A percentile compares a stretch with the other conserved stretches of the same genome.
Evolutionary conservation across 2,329 filamentous ascomycete genomes (phyloP).

Genomic region (Beauveria australis): DNA sequence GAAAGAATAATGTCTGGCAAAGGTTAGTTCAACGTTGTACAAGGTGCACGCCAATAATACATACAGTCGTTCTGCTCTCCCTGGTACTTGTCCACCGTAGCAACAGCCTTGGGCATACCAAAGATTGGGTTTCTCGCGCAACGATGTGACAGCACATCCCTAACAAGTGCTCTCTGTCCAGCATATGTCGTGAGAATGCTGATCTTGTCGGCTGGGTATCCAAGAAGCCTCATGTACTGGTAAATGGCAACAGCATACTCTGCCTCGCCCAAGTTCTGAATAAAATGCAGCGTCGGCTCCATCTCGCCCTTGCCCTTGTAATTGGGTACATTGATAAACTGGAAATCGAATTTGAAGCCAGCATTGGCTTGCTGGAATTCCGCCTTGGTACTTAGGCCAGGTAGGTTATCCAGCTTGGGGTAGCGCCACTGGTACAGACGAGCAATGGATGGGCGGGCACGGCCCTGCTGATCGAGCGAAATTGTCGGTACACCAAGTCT

Average conservation of each 20-base stretch:
- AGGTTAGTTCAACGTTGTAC: conserved; percentile 15
- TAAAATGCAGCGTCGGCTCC: conserved; percentile 87
- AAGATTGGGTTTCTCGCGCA: conserved; percentile 80
- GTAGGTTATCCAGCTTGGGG: conserved; percentile 67
- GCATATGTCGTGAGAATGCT: conserved; percentile 90
- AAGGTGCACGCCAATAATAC: conserved; percentile 26
- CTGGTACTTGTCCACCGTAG: conserved; percentile 97
- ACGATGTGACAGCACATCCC: conserved; percentile 74
- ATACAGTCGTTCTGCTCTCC: conserved; percentile 98
- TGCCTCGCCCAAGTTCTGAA: conserved; percentile 93
- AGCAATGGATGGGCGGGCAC: conserved; percentile 79
- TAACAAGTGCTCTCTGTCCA: conserved; percentile 80
- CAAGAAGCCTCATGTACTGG: conserved; percentile 94
- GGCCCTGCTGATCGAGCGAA: conserved; percentile 86
- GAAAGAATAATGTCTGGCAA: conserved; percentile 79
- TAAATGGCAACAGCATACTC: conserved; percentile 94
- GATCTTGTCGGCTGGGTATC: conserved; percentile 77
- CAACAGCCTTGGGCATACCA: conserved; percentile 79
- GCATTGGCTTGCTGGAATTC: conserved; percentile 81
- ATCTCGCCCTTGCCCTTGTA: conserved; percentile 86
- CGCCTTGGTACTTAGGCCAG: conserved; percentile 56
- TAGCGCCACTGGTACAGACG: conserved; percentile 93
- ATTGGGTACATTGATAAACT: conserved; percentile 91
- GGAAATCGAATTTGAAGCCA: conserved; percentile 88
- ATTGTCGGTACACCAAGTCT: conserved; percentile 88